phyloP scores from a whole-genome alignment of 345 rosid species.

The Mercurialis annua region DNA sequence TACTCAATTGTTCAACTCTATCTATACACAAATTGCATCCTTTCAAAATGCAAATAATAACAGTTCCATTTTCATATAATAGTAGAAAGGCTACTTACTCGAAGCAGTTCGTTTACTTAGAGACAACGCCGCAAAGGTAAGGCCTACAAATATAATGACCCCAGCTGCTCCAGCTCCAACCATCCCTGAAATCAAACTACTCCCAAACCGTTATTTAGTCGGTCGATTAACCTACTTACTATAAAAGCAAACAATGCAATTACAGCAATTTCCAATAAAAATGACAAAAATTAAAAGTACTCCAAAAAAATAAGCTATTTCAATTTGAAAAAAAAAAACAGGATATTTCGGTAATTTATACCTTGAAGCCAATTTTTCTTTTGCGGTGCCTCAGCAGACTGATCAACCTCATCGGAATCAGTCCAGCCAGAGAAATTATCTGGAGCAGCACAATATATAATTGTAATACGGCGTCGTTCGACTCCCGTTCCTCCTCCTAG shows the following conservation, averaged over 20 bases:
- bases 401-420: slow-evolving; percentile 39
- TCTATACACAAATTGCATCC: background rate
- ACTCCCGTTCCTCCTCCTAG: slow-evolving; percentile 25
- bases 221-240: slow-evolving; percentile 44
- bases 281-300: background rate
- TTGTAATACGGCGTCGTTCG: slow-evolving; percentile 26
- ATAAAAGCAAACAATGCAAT: background rate
- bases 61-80: background rate
- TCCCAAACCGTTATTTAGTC: slow-evolving; percentile 58
- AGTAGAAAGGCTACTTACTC: slow-evolving; percentile 47
- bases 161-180: slow-evolving; percentile 77
- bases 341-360: slow-evolving; percentile 25
- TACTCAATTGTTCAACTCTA: background rate
- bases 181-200: slow-evolving; percentile 82
- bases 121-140: slow-evolving; percentile 61
- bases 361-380: slow-evolving; percentile 64
- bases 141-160: slow-evolving; percentile 48
- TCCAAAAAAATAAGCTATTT: too few relatives aligned
- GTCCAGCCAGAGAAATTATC: slow-evolving; percentile 75
- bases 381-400: slow-evolving; percentile 33
- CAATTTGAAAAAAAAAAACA: too few relatives aligned
- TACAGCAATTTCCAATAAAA: background rate
- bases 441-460: slow-evolving; percentile 27
- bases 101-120: slow-evolving; percentile 46
- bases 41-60: background rate